Evolutionary conservation across 2,329 filamentous ascomycete species (phyloP).

Genomic region (Monosporascus cannonballus): DNA sequence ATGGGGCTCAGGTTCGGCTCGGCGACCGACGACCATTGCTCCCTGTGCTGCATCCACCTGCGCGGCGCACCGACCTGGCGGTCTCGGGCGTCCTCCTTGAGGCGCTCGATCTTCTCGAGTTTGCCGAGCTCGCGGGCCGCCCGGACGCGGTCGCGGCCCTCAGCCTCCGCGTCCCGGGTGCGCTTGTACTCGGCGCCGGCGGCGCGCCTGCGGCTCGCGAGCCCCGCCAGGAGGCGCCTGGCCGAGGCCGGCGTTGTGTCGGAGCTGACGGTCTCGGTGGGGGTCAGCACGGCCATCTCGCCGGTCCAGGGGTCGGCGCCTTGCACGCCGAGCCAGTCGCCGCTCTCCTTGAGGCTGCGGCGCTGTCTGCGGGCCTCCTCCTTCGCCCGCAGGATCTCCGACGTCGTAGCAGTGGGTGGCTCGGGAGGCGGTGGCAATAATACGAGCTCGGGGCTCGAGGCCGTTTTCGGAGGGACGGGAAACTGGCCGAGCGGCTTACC

Average conservation of each 20-base stretch:
- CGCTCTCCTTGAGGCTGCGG: conserved; percentile 43
- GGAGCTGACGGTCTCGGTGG: conserved; percentile 38
- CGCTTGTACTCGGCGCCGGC: conserved; percentile 30
- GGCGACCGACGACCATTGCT: conserved; percentile 46
- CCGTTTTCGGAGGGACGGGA: no score
- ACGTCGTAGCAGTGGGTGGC: conserved; percentile 9
- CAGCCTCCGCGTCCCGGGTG: conserved; percentile 28
- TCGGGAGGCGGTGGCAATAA: background rate
- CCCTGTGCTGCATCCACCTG: conserved; percentile 38
- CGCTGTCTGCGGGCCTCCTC: conserved; percentile 34
- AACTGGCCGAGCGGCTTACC: background rate
- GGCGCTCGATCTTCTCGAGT: conserved; percentile 36
- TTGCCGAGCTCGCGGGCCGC: conserved; percentile 30
- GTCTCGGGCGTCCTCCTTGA: conserved; percentile 31
- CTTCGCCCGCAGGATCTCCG: conserved; percentile 16
- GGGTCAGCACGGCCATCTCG: conserved; percentile 43
- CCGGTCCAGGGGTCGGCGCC: conserved; percentile 53
- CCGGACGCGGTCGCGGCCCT: conserved; percentile 39
- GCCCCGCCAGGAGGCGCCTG: conserved; percentile 24
- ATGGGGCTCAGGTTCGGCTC: conserved; percentile 46
- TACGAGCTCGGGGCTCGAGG: background rate
- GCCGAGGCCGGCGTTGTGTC: conserved; percentile 27
- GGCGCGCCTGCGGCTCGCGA: conserved; percentile 28
- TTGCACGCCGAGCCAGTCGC: conserved; percentile 54
- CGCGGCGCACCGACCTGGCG: conserved; percentile 21